A percentile compares a stretch with the other conserved stretches of the same genome.
These are phyloP conservation scores for Rhododendron williamsianum DNA, from an alignment of 148 eudicot species.

Conservation along the genomic window DNA sequence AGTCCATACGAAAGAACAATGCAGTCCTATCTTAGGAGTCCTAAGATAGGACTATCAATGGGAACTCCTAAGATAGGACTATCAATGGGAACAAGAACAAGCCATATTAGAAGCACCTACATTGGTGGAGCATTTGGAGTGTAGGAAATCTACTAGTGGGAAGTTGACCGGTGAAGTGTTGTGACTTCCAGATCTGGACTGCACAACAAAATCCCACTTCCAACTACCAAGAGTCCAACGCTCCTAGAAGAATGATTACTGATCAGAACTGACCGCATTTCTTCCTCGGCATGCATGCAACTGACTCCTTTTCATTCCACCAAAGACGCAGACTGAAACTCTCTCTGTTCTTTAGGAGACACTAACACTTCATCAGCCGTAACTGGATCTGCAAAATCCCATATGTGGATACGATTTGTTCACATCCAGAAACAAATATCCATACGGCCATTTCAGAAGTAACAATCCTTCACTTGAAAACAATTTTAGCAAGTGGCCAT, in stretches of 20 bases:
- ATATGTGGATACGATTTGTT: not conserved
- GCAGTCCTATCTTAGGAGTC: not conserved
- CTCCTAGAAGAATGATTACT: not conserved
- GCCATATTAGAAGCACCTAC: not conserved
- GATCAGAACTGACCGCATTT: not conserved
- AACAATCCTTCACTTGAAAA: not conserved
- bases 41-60: not conserved
- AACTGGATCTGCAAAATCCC: not conserved
- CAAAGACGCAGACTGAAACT: not conserved
- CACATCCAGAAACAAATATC: not conserved
- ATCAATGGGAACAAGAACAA: not conserved
- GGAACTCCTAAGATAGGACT: not conserved
- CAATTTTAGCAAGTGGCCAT: not conserved
- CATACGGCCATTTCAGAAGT: not conserved
- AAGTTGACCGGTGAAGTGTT: not conserved
- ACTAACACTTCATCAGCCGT: not conserved
- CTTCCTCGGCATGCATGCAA: slow-evolving; percentile 1
- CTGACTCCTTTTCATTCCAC: not conserved
- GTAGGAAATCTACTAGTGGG: not conserved
- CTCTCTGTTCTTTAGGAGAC: not conserved
- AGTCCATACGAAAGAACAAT: not conserved
- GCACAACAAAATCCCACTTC: not conserved
- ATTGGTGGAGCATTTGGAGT: not conserved
- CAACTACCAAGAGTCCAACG: not conserved
- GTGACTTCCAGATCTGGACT: not conserved